Evolutionary conservation across 2,329 filamentous ascomycete genomes (phyloP), one percentile per base, ranked within the genome.

Genomic region (Apiospora phragmitis): DNA sequence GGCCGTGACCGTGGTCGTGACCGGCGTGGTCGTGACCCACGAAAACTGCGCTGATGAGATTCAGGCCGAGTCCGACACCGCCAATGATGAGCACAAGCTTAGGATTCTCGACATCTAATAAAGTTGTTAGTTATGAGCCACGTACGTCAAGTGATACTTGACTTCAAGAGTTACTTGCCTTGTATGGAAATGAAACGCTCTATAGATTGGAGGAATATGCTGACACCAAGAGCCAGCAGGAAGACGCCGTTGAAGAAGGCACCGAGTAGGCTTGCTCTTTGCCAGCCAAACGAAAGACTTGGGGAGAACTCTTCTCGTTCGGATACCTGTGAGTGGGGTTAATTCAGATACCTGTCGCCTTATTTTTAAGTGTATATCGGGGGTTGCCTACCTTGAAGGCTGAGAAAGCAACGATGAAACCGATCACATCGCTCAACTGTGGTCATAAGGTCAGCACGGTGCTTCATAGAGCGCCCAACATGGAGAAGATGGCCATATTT

Each of bases 181-280:
- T 88, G 79, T 5, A 91, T 77, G 4, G 85, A 81, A 29, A 91
- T 84, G 76, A 93, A 93, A 42, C 92, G 84, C 79, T 94, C 91
- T 68, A 94, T 85, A 0, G 92, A 90, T 76, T 94, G 92, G 4
- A 94, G 81, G 45, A 92, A 86, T 67, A 94, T 93, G 78, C 91
- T 93, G 51, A 94, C 80, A 1, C 91, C 91, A 1, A 95, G 82
- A 1, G 91, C 92, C 21, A 94, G 80, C 1, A 95, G 85, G 71
- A 95, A 93, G 1, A 91, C 90, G 16, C 92, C 92, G 75, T 95
- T 95, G 85, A 94, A 94, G 80, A 95, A 95, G 32, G 92, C 91
- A 7, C 92, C 92, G 0, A 95, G 83, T 1, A 94, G 79, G n/a
- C 88, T 87, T 21, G 92, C 91, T 47, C 93, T 87, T 71, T 93